Conservation (phyloP, 1,284 basidiomycete genomes). For the Neolentinus lepideus region DNA sequence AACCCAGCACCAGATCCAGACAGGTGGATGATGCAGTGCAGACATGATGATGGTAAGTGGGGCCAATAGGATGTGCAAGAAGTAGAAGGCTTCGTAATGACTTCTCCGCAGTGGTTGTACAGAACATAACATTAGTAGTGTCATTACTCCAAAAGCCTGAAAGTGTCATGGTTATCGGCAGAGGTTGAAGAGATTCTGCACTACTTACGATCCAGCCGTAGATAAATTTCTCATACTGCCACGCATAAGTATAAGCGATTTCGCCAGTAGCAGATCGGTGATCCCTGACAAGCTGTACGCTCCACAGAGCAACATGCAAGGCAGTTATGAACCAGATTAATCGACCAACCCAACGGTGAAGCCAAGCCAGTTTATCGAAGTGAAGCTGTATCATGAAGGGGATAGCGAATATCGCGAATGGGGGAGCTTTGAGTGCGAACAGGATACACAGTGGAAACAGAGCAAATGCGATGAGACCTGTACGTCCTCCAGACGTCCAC, state of each 20-base stretch:
- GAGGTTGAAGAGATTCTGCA: no score
- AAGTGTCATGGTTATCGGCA: not conserved
- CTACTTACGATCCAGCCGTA: conserved; percentile 64
- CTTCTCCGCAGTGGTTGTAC: conserved; percentile 55
- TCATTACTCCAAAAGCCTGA: conserved; percentile 68
- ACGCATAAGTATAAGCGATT: conserved; percentile 56
- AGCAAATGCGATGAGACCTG: conserved; percentile 75
- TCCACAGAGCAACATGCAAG: conserved; percentile 72
- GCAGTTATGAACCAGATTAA: conserved; percentile 68
- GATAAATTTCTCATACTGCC: conserved; percentile 64
- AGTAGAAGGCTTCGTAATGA: conserved; percentile 76
- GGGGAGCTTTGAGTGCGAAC: conserved; percentile 76
- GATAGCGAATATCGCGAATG: conserved; percentile 76
- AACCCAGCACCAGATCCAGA: conserved; percentile 65
- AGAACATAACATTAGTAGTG: conserved; percentile 58
- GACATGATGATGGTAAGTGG: conserved; percentile 55
- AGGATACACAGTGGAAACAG: conserved; percentile 73
- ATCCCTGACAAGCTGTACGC: conserved; percentile 61
- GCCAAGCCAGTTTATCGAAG: conserved; percentile 70
- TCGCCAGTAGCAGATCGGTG: conserved; percentile 38
- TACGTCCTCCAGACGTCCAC: conserved; percentile 73
- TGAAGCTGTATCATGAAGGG: conserved; percentile 62
- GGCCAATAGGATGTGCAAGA: conserved; percentile 61
- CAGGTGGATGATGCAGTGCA: conserved; percentile 63
- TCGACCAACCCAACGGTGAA: conserved; percentile 71